phyloP scores from a whole-genome alignment of 345 rosid species.

The Sonneratia caseolaris region DNA sequence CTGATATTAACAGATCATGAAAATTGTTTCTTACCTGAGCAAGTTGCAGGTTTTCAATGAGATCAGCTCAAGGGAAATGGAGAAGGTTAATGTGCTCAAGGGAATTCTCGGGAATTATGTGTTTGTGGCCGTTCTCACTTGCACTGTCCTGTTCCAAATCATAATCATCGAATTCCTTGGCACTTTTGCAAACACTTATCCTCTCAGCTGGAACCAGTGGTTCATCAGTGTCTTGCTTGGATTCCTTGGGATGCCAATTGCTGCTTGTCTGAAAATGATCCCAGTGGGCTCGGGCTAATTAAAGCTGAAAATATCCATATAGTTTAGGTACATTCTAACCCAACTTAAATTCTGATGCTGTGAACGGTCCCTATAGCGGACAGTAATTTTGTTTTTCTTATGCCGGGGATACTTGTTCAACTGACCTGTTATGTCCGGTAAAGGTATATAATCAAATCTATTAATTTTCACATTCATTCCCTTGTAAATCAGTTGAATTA shows the following conservation, averaged over 20 bases:
- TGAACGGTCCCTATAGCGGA: neutral
- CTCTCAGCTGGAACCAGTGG: conserved; percentile 67
- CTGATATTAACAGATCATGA: too few relatives aligned
- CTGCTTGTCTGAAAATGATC: conserved; percentile 70
- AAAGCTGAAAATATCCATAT: neutral
- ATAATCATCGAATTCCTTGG: conserved; percentile 57
- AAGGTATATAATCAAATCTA: too few relatives aligned
- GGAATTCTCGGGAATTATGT: conserved; percentile 58
- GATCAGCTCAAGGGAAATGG: conserved; percentile 75
- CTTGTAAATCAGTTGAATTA: too few relatives aligned
- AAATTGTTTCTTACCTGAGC: neutral
- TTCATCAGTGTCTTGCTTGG: conserved; percentile 57
- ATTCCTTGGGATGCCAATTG: conserved; percentile 90
- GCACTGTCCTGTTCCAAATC: conserved; percentile 58
- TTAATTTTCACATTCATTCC: too few relatives aligned
- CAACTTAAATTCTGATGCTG: neutral
- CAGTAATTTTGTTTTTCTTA: too few relatives aligned
- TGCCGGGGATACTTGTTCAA: too few relatives aligned
- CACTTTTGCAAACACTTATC: conserved; percentile 62
- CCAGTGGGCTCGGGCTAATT: conserved; percentile 39
- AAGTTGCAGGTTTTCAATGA: conserved; percentile 49
- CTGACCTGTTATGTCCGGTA: too few relatives aligned
- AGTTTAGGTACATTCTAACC: neutral
- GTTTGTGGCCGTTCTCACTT: conserved; percentile 41
- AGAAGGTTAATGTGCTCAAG: conserved; percentile 56